Conservation (phyloP, 768 basidiomycete genomes). For the Lactifluus piperatus region DNA sequence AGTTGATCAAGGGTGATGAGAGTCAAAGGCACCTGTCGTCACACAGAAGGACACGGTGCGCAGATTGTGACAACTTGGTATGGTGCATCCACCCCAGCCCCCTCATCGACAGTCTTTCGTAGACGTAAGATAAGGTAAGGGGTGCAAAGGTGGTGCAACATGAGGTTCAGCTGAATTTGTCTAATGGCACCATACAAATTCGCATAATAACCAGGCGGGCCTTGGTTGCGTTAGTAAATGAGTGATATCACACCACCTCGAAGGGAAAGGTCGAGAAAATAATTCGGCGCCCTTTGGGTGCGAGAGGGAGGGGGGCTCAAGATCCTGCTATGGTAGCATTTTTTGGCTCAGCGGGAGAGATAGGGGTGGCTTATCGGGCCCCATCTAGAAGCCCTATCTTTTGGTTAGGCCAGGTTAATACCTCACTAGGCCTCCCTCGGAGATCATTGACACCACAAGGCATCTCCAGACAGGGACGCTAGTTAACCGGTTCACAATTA, state of each 20-base stretch:
- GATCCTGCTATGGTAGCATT: neutral
- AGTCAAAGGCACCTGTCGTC: slow-evolving; percentile 6
- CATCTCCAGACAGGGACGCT: neutral
- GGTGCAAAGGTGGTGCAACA: neutral
- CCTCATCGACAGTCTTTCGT: neutral
- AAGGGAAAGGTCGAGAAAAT: neutral
- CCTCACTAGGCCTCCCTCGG: neutral
- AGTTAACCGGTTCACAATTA: neutral
- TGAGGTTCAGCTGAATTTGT: neutral
- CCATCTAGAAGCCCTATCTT: slow-evolving; percentile 15
- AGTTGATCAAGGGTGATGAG: neutral
- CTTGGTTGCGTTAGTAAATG: neutral
- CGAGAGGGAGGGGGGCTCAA: neutral
- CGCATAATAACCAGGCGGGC: neutral
- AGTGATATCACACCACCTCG: neutral
- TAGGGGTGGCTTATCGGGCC: slow-evolving; percentile 13
- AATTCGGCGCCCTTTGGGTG: neutral
- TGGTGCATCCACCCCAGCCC: too few species aligned
- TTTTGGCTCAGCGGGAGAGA: neutral
- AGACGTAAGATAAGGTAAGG: neutral
- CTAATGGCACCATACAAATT: neutral
- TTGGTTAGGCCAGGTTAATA: neutral
- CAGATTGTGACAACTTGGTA: neutral
- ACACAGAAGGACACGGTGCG: neutral
- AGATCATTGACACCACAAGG: neutral